These are phyloP conservation scores for Xylaria sp. DNA, from an alignment of 2,329 filamentous ascomycete species.

Conservation along the genomic window DNA sequence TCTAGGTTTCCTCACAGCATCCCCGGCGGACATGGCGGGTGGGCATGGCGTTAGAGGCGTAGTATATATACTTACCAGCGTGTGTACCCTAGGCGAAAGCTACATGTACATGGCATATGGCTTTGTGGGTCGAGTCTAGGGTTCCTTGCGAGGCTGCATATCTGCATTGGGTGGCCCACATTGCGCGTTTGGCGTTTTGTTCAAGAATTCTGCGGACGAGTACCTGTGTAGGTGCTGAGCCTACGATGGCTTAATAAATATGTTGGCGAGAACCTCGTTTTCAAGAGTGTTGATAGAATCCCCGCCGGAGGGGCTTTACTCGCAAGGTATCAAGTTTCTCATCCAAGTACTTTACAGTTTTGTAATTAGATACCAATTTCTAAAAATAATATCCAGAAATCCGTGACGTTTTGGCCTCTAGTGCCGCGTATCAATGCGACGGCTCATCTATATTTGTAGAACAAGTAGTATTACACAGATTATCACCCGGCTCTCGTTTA, in stretches of 20 bases:
- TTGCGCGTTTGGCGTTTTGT: constrained; percentile 33
- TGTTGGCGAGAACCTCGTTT: constrained; percentile 8
- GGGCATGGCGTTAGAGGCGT: constrained; percentile 52
- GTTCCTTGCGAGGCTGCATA: constrained; percentile 39
- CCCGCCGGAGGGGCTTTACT: constrained; percentile 15
- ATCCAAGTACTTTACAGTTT: constrained; percentile 24
- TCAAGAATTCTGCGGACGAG: constrained; percentile 23
- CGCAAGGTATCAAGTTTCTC: constrained; percentile 12
- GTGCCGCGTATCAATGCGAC: constrained; percentile 24
- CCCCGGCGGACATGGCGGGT: constrained; percentile 44
- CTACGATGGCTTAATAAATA: constrained; percentile 19
- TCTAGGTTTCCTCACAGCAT: constrained; percentile 41
- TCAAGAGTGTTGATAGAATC: constrained; percentile 8
- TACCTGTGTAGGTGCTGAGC: constrained; percentile 20
- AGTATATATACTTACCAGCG: constrained; percentile 43
- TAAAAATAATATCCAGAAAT: constrained; percentile 38
- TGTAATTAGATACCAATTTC: constrained; percentile 40
- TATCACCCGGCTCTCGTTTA: not conserved
- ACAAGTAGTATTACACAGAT: constrained; percentile 13
- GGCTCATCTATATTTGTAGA: not conserved
- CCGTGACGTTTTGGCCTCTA: constrained; percentile 10
- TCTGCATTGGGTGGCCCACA: constrained; percentile 37
- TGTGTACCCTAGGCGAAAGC: constrained; percentile 33
- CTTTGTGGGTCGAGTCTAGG: constrained; percentile 33
- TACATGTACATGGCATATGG: constrained; percentile 29